These are phyloP conservation scores for Colletotrichum truncatum DNA, from an alignment of 2,329 filamentous ascomycete genomes.

Conservation along the genomic window DNA sequence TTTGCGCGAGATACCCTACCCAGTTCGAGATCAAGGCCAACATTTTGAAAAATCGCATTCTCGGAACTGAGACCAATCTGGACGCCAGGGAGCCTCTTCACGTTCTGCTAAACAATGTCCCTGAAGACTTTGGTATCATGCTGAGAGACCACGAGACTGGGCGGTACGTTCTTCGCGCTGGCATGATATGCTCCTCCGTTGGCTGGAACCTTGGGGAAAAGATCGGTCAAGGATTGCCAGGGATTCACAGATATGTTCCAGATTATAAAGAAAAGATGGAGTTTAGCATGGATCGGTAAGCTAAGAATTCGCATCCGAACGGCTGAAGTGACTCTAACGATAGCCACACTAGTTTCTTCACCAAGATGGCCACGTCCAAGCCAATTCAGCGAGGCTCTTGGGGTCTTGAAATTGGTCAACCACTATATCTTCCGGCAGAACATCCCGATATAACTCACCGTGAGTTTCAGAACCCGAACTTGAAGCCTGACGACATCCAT, in stretches of 20 bases:
- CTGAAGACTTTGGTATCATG: conserved; percentile 85
- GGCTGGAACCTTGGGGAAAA: conserved; percentile 84
- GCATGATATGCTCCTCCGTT: conserved; percentile 79
- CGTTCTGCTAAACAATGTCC: conserved; percentile 79
- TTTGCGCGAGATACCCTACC: conserved; percentile 80
- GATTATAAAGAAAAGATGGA: conserved; percentile 91
- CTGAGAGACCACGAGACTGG: conserved; percentile 77
- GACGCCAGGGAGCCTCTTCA: conserved; percentile 70
- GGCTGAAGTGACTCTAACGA: background rate
- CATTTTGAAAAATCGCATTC: conserved; percentile 74
- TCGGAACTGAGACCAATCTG: conserved; percentile 71
- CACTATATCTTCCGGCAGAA: conserved; percentile 78
- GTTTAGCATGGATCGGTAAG: conserved; percentile 84
- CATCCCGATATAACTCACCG: conserved; percentile 72
- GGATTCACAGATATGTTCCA: conserved; percentile 79
- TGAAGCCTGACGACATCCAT: conserved; percentile 68
- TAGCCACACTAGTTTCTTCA: conserved; percentile 71
- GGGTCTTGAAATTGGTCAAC: conserved; percentile 80
- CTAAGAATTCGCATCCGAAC: background rate
- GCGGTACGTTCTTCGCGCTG: conserved; percentile 78
- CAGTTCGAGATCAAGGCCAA: conserved; percentile 72
- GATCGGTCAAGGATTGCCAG: conserved; percentile 73
- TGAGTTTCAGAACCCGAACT: conserved; percentile 61
- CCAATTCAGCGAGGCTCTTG: conserved; percentile 88
- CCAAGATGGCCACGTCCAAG: conserved; percentile 76